Evolutionary conservation across 2,329 filamentous ascomycete species (phyloP).

Genomic region (Fusarium sp.): DNA sequence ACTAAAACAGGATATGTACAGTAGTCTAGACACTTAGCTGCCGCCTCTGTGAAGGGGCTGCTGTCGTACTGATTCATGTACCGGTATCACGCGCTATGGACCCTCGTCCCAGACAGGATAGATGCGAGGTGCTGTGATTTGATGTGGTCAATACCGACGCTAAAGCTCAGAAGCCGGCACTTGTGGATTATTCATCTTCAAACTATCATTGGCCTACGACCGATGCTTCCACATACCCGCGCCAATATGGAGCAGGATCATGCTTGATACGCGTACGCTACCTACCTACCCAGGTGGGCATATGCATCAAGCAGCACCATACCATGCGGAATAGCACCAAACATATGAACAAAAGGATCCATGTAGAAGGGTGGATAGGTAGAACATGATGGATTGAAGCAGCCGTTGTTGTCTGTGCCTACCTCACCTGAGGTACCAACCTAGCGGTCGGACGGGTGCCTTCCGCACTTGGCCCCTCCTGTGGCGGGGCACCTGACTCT

Average conservation of each 20-base stretch:
- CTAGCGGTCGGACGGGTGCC: not conserved
- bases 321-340: no score
- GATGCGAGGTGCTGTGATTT: not conserved
- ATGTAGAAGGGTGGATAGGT: not conserved
- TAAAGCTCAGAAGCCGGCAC: slow-evolving; percentile 21
- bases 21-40: slow-evolving; percentile 8
- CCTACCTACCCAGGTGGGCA: no score
- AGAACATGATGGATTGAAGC: no score
- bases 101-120: not conserved
- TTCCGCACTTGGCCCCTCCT: slow-evolving; percentile 7
- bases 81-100: slow-evolving; percentile 4
- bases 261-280: no score
- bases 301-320: no score
- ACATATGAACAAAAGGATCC: not conserved
- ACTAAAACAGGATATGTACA: not conserved
- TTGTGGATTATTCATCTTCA: not conserved
- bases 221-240: no score
- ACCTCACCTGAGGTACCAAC: not conserved
- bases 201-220: not conserved
- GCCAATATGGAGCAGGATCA: no score
- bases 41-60: not conserved
- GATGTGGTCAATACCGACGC: slow-evolving; percentile 27
- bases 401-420: no score
- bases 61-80: slow-evolving; percentile 11
- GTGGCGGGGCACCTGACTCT: slow-evolving; percentile 28